Evolutionary conservation across 2,329 filamentous ascomycete genomes (phyloP), one percentile per base, ranked within the genome.

Genomic region (Hortaea werneckii): DNA sequence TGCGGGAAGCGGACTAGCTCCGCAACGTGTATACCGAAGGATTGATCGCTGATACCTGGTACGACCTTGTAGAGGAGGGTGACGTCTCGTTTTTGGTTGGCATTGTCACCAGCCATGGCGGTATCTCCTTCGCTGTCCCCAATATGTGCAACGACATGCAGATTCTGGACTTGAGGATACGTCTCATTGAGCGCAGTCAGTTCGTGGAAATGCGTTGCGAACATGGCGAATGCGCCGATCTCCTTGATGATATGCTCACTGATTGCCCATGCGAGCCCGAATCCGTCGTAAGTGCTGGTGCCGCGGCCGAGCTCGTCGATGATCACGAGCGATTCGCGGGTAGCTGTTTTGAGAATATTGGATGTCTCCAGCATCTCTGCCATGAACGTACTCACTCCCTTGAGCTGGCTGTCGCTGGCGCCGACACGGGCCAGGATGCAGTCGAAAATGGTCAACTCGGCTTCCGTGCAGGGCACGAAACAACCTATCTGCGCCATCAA

Each of bases 301-400:
- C 92, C 92, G 50, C 92, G 87, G 42, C 92, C 92, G 2, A 98
- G 79, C 65, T 98, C 92, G 65, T 98, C 94, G 56, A 98, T 95
- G 66, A 98, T 96, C 68, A 98, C 96, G 44, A 98, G 77, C 4
- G 87, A 95, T 63, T 98, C 92, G 29, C 84, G 80, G 0, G 92
- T 98, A 1, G 92, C 92, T 0, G 87, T 94, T 69, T 96, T 96
- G 61, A 98, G 81, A 54, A 98, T 98, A 64, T 96, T 96, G 55
- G 92, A 88, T 1, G 92, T 98, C 65, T 98, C 92, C 20, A 98
- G 78, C 92, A 98, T 98, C 70, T 98, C 92, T 1, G 92, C 92
- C 94, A 98, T 98, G 67, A 98, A 98, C 0, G 92, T 98, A 3
- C 87, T 95, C 1, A 98, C 92, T 32, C 92, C 92, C 68, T 96